Evolutionary conservation across 331 rosid species (phyloP), one percentile per base, ranked within the genome.

Genomic region (Saraca asoca): DNA sequence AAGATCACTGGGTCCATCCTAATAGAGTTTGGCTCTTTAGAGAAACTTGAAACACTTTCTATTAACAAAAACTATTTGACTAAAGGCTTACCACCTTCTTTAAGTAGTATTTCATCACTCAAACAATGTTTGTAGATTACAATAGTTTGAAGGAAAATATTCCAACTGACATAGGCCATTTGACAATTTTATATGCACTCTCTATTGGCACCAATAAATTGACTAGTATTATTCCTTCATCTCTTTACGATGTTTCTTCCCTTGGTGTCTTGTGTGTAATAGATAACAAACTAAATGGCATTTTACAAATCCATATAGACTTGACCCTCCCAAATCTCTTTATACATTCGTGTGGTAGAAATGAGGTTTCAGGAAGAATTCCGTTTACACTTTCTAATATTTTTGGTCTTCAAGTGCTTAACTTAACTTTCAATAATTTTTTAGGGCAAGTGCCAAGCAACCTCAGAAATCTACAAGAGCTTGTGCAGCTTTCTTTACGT

Each of bases 311-410:
- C 10, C 5, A 39, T 10, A 39, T 39, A 39, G 43, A 9, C 66
- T 20, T 13, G 19, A 53, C 12, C 10, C 20, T 68, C n/a, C 70
- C 70, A 13, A 61, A 68, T 35, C 59, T 75, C 48, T 5, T 11
- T 10, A 0, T 0, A 0, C 5, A 60, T 0, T 0, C 0, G 0
- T 7, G 52, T 2, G 7, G 7, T 7, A 1, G 7, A 11, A 51
- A 66, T 12, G 6, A 52, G 2, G 57, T 39, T 8, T 39, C 11
- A 4, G 43, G 10, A 10, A 2, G 9, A 6, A 2, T 39, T 39
- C 43, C 43, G 1, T 3, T 10, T 5, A 52, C 66, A 3, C 2
- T 75, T 0, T 61, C 65, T 5, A 69, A 76, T 48, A 52, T 64
- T 37, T 62, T 71, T 48, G 5, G 39, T 60, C 75, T 75, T 46